phyloP scores from a whole-genome alignment of 2,329 filamentous ascomycete species.

The Dothideomycetes sp. region DNA sequence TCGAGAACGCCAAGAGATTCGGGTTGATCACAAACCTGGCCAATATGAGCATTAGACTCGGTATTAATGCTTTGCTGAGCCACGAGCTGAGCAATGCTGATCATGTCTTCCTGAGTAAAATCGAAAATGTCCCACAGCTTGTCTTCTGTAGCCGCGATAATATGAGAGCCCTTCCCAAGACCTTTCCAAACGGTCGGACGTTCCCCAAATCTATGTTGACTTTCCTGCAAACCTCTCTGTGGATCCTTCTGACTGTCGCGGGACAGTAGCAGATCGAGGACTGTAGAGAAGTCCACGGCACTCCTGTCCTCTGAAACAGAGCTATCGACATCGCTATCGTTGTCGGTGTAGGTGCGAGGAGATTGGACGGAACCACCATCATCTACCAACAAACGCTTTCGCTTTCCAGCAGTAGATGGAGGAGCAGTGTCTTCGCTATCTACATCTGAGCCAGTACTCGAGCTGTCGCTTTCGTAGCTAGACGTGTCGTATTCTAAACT shows the following conservation, averaged over 20 bases:
- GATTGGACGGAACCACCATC: neutral
- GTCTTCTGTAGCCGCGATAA: conserved; percentile 1
- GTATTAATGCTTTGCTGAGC: conserved; percentile 17
- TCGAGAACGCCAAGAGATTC: neutral
- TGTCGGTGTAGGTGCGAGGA: conserved; percentile 8
- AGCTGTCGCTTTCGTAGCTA: neutral
- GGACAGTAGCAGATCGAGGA: neutral
- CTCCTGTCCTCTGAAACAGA: neutral
- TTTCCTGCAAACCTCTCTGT: neutral
- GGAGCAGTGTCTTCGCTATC: neutral
- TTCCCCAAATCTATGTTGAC: conserved; percentile 2
- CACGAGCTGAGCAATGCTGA: conserved; percentile 22
- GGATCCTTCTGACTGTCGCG: neutral
- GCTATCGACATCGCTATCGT: conserved; percentile 5
- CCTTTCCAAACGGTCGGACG: neutral
- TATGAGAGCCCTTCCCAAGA: neutral
- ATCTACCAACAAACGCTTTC: conserved; percentile 1
- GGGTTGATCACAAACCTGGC: neutral
- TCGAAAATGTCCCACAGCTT: conserved; percentile 11
- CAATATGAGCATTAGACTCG: neutral
- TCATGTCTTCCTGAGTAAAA: conserved; percentile 18
- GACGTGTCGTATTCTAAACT: neutral
- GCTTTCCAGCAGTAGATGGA: neutral
- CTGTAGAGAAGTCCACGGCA: neutral
- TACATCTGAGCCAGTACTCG: neutral